phyloP scores from a whole-genome alignment of 345 rosid genomes.

The Syzygium grande region DNA sequence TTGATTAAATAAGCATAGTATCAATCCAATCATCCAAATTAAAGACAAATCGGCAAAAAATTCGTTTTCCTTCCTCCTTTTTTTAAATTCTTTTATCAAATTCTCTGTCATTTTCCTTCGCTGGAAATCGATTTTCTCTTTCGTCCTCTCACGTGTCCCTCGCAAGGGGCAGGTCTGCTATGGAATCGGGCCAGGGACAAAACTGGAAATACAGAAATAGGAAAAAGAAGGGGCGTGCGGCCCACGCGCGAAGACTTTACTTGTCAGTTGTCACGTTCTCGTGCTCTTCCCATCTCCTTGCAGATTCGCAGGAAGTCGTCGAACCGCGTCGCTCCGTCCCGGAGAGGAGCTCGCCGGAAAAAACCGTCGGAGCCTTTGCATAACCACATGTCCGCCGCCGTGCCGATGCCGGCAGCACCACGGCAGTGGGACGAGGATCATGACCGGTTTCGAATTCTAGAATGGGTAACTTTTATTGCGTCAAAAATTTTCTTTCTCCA shows the following conservation, averaged over 20 bases:
- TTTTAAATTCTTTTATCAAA: too few relatives aligned
- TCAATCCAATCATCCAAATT: too few relatives aligned
- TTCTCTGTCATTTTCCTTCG: too few relatives aligned
- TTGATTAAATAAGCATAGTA: too few relatives aligned
- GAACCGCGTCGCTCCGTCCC: conserved; percentile 8
- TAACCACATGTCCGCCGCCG: conserved; percentile 19
- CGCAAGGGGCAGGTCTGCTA: too few relatives aligned
- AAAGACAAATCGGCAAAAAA: too few relatives aligned
- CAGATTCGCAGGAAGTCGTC: not conserved
- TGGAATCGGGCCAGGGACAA: too few relatives aligned
- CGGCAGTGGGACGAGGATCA: not conserved
- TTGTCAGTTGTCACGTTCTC: too few relatives aligned
- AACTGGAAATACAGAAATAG: not conserved
- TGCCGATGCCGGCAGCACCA: not conserved
- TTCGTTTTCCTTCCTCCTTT: too few relatives aligned
- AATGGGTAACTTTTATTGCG: not conserved
- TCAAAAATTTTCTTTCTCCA: not conserved
- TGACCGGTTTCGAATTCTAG: not conserved
- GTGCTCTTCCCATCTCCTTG: not conserved
- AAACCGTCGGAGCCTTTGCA: conserved; percentile 4
- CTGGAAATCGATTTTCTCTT: too few relatives aligned
- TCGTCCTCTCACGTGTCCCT: not conserved
- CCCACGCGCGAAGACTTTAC: not conserved
- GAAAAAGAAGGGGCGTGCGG: too few relatives aligned
- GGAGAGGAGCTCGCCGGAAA: conserved; percentile 9